Evolutionary conservation across 75 land plant species (phyloP).

Genomic region (Sequoiadendron giganteum): DNA sequence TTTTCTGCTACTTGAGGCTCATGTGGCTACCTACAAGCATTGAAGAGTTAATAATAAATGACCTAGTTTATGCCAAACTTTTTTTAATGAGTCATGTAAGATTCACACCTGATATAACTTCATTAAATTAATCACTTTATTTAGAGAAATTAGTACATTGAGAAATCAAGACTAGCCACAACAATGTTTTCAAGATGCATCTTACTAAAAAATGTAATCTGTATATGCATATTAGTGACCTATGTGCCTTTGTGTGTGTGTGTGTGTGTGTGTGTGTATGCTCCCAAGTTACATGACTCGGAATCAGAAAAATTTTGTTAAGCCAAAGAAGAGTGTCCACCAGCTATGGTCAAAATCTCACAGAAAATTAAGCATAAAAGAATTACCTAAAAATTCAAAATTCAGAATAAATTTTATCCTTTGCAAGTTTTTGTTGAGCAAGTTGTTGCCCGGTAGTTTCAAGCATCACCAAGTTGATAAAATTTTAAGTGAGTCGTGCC

Average conservation of each 20-base stretch:
- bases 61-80: not conserved
- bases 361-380: not conserved
- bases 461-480: not conserved
- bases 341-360: not conserved
- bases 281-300: not conserved
- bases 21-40: not conserved
- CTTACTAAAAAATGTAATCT: not conserved
- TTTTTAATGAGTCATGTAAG: not conserved
- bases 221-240: not conserved
- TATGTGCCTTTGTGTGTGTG: not conserved
- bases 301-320: not conserved
- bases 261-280: not conserved
- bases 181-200: not conserved
- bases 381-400: not conserved
- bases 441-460: not conserved
- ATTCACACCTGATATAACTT: not conserved
- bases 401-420: not conserved
- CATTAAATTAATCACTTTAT: not conserved
- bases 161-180: not conserved
- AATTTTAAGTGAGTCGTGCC: not conserved
- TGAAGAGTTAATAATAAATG: not conserved
- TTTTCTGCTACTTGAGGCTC: not conserved
- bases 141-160: not conserved
- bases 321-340: not conserved
- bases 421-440: not conserved